Conservation (phyloP, 352 stramenopile genomes). For the Phytophthora citrophthora region DNA sequence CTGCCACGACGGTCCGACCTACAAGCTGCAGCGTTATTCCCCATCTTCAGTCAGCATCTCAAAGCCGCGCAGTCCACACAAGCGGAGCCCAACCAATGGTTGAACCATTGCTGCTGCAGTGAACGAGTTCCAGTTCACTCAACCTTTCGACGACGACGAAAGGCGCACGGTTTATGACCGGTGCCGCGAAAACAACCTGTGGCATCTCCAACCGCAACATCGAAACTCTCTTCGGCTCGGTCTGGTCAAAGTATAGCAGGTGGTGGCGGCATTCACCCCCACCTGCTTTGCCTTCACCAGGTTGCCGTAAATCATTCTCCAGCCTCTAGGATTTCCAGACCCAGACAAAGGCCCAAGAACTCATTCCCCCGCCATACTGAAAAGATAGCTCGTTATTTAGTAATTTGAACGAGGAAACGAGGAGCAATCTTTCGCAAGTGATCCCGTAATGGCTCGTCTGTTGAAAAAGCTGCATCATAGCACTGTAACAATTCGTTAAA, state of each 20-base stretch:
- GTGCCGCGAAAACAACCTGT: constrained; percentile 10
- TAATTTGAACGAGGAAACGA: background rate
- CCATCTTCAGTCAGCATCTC: constrained; percentile 13
- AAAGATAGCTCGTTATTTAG: constrained; percentile 1
- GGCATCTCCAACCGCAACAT: background rate
- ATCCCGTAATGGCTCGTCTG: constrained; percentile 9
- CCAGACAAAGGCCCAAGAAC: background rate
- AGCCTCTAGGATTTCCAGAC: too few relatives aligned
- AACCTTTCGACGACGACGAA: constrained; percentile 2
- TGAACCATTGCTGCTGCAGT: background rate
- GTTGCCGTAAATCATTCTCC: too few relatives aligned
- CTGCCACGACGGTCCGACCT: constrained; percentile 23
- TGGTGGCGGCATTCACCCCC: background rate
- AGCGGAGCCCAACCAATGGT: background rate
- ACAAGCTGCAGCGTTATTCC: constrained; percentile 9
- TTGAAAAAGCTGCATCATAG: background rate
- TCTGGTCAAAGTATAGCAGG: constrained; percentile 11
- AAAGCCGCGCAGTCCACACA: background rate
- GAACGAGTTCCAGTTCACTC: background rate
- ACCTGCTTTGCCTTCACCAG: too few relatives aligned
- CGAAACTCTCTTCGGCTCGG: constrained; percentile 3
- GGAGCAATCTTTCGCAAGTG: constrained; percentile 10
- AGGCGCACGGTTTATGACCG: background rate
- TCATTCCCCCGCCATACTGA: background rate
- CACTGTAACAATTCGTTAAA: constrained; percentile 1